These are phyloP conservation scores for Ceratorhiza oryzae-sativae DNA, from an alignment of 1,284 basidiomycete genomes.

Conservation along the genomic window DNA sequence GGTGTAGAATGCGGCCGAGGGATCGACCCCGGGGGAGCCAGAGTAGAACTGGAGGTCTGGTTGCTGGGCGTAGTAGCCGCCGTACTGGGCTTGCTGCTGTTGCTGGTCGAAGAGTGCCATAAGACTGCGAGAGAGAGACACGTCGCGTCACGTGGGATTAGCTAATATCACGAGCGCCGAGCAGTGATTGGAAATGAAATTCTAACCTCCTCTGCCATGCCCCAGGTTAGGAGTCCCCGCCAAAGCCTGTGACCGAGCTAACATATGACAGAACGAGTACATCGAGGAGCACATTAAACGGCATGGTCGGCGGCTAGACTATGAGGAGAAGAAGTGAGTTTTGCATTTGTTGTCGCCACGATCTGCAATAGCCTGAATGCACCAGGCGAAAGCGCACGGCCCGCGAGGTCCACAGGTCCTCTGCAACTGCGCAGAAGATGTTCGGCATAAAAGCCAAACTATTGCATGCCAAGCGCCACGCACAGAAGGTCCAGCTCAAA, in stretches of 20 bases:
- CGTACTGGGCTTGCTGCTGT: conserved; percentile 40
- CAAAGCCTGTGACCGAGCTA: background rate
- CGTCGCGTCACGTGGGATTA: conserved; percentile 30
- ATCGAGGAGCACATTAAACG: conserved; percentile 90
- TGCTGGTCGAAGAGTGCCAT: conserved; percentile 39
- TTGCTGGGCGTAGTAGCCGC: conserved; percentile 34
- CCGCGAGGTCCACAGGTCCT: conserved; percentile 87
- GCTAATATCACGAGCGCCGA: conserved; percentile 12
- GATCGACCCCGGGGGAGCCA: conserved; percentile 23
- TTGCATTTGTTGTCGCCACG: background rate
- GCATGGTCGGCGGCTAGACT: conserved; percentile 84
- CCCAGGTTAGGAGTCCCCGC: conserved; percentile 62
- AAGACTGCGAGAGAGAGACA: background rate
- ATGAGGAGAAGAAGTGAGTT: conserved; percentile 81
- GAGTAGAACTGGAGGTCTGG: conserved; percentile 44
- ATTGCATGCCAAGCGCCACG: conserved; percentile 93
- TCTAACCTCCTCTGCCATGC: conserved; percentile 50
- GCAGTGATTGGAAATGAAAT: conserved; percentile 29
- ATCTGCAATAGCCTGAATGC: background rate
- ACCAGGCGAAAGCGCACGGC: conserved; percentile 92
- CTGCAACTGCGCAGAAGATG: conserved; percentile 88
- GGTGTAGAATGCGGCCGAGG: conserved; percentile 45
- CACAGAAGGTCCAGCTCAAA: conserved; percentile 98
- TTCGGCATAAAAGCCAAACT: conserved; percentile 98
- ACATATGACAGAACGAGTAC: conserved; percentile 75